Conservation (phyloP, 2,329 filamentous ascomycete species). For the Elsinoe fawcettii region DNA sequence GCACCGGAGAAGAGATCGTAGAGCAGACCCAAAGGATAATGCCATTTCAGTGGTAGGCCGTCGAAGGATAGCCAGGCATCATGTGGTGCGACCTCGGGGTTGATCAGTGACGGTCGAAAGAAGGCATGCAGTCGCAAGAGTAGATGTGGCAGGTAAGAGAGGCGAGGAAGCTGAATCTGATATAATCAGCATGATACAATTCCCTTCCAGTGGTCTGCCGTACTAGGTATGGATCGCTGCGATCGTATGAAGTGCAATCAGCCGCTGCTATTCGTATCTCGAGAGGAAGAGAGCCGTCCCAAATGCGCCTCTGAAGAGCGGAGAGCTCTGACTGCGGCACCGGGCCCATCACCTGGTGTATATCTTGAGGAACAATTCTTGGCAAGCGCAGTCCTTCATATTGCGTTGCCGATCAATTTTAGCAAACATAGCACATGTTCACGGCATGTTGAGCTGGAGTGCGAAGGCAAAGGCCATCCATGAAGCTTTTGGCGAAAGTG, state of each 20-base stretch:
- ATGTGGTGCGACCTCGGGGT: constrained; percentile 45
- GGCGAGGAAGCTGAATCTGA: constrained; percentile 53
- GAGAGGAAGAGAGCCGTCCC: constrained; percentile 53
- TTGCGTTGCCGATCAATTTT: too few relatives aligned
- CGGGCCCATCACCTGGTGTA: constrained; percentile 16
- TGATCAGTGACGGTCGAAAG: constrained; percentile 52
- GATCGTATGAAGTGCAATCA: constrained; percentile 54
- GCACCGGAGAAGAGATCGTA: constrained; percentile 61
- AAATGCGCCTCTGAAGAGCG: constrained; percentile 44
- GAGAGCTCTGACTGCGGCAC: constrained; percentile 9
- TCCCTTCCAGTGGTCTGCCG: constrained; percentile 1
- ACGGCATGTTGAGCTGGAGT: not conserved
- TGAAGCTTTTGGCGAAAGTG: not conserved
- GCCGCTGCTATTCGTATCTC: constrained; percentile 51
- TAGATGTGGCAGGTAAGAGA: constrained; percentile 62
- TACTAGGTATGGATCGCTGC: constrained; percentile 55
- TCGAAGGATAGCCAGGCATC: constrained; percentile 61
- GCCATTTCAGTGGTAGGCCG: constrained; percentile 62
- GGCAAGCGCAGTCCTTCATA: too few relatives aligned
- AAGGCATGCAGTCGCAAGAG: constrained; percentile 56
- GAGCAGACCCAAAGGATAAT: constrained; percentile 61
- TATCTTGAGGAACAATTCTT: too few relatives aligned
- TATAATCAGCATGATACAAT: not conserved
- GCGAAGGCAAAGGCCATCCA: not conserved
- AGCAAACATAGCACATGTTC: too few relatives aligned